Evolutionary conservation across 768 basidiomycete genomes (phyloP), one percentile per base, ranked within the genome.

Genomic region (Dacryopinax primogenitus): DNA sequence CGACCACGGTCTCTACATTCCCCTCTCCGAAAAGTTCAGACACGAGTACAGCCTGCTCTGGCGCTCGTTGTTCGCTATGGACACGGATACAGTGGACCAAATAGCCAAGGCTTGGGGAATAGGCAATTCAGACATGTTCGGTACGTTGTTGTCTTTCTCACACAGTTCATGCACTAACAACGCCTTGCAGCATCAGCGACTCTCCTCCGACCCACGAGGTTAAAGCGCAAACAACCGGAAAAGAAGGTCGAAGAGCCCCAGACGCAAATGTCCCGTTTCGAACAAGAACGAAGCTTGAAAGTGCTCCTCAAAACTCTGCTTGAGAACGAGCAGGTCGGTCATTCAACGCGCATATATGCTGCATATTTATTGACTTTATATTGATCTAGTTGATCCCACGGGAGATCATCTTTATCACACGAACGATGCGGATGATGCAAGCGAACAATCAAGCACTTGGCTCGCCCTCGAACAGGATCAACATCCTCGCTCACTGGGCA

Each of bases 1-100:
- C 69, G 94, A 97, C 72, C 94, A 97, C 72, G 94, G 94, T 0
- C 77, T 97, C 12, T 96, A 95, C 72, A 88, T 94, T 37, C 77
- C 78, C 7, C 81, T 92, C 2, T 74, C 83, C 16, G 81, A 86
- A 18, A 73, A 78, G 1, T 92, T 96, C 73, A 81, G 83, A 67
- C 76, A 80, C 33, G 83, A 94, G 65, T 95, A 93, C 78, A 86
- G 87, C 18, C 75, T 78, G 2, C 77, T 95, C 3, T 93, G 92
- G 92, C 66, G 74, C 32, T 74, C 73, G 2, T 66, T 77, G 18
- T 76, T 76, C 63, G 74, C 74, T 0, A 72, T 74, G 36, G 88
- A 90, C 70, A 89, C 87, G 26, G 87, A 90, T 72, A 82, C 81
- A 64, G 84, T 89, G 84, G 35, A 88, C 88, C 12, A 88, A 88